Base-by-base conservation (phyloP, 2,329 filamentous ascomycete species). In the Penicillium rolfsii region DNA sequence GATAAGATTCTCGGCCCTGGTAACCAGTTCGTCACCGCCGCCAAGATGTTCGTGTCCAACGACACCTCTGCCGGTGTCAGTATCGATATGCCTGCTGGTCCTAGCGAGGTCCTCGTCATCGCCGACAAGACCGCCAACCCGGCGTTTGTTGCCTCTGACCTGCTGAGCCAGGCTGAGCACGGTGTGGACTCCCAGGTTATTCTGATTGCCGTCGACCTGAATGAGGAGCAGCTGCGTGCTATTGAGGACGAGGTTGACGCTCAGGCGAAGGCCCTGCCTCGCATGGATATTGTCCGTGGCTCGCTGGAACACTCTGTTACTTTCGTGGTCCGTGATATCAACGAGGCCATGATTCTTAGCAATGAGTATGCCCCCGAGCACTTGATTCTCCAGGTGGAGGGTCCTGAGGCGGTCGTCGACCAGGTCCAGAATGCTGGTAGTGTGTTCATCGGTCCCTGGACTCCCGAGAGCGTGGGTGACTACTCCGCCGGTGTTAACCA, bases 401-500 rank as follows among this genome's bases (percentile, higher is more conserved):
- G 96, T 65, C 90, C 95, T 6, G 87, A 90, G 69, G 82, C 85
- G 60, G 83, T 89, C 3, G 89, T 96, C 0, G 87, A 91, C 38
- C 80, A 89, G 75, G 93, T 99, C 26, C 86, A 93, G 80, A 97
- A 99, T 70, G 95, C 95, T 2, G 95, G 95, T 19, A 97, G 92
- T 74, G 93, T 99, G 6, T 99, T 99, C 75, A 89, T 98, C 66
- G 95, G 95, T 9, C 84, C 90, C 66, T 99, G 95, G 95, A 98
- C 95, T 0, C 95, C 95, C 5, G 95, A 99, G 80, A 96, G 91
- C 76, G 95, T 99, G 3, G 95, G 95, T 49, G 95, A 99, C 76
- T 99, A 99, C 81, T 97, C 93, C 65, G 95, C 95, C 56, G 95
- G 95, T 72, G 95, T 99, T 45, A 99, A 99, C 77, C 95, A 99